Percentiles rank a stretch among this genome's conserved stretches.
These are phyloP conservation scores for Penicillium sp. DNA, from an alignment of 2,329 filamentous ascomycete species.

Conservation along the genomic window DNA sequence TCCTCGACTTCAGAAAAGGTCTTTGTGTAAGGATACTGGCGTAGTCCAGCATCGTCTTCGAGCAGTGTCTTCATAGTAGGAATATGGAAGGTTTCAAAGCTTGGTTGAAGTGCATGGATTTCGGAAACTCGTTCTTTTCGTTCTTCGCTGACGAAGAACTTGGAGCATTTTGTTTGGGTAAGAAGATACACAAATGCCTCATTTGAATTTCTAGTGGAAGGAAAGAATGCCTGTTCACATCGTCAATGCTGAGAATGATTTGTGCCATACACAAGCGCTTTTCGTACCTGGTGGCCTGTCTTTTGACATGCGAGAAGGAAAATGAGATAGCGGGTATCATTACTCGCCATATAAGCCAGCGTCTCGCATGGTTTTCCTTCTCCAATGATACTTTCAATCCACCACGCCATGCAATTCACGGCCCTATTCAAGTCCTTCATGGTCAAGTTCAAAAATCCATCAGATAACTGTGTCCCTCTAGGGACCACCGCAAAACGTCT, in stretches of 20 bases:
- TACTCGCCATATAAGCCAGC: slow-evolving; percentile 29
- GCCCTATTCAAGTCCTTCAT: slow-evolving; percentile 21
- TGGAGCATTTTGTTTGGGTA: slow-evolving; percentile 18
- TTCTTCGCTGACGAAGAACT: slow-evolving; percentile 34
- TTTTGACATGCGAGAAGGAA: slow-evolving; percentile 32
- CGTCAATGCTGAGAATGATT: not conserved
- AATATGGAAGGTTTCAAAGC: slow-evolving; percentile 13
- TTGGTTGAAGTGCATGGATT: slow-evolving; percentile 15
- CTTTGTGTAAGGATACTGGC: slow-evolving; percentile 24
- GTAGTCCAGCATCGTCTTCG: slow-evolving; percentile 6
- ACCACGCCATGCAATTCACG: slow-evolving; percentile 26
- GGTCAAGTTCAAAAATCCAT: slow-evolving; percentile 24
- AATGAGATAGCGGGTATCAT: slow-evolving; percentile 29
- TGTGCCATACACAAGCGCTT: not conserved
- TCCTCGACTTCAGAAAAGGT: slow-evolving; percentile 30
- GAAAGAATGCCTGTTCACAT: slow-evolving; percentile 19
- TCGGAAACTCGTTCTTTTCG: slow-evolving; percentile 45
- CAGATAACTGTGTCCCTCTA: slow-evolving; percentile 13
- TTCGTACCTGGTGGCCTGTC: slow-evolving; percentile 25
- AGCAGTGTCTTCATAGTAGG: slow-evolving; percentile 14
- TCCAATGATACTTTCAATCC: slow-evolving; percentile 25
- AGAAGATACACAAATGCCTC: slow-evolving; percentile 22
- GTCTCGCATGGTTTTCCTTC: slow-evolving; percentile 10
- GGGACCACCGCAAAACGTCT: slow-evolving; percentile 19
- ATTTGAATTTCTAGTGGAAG: slow-evolving; percentile 27